phyloP scores from a whole-genome alignment of 345 rosid genomes.

The Eucalyptus pauciflora region DNA sequence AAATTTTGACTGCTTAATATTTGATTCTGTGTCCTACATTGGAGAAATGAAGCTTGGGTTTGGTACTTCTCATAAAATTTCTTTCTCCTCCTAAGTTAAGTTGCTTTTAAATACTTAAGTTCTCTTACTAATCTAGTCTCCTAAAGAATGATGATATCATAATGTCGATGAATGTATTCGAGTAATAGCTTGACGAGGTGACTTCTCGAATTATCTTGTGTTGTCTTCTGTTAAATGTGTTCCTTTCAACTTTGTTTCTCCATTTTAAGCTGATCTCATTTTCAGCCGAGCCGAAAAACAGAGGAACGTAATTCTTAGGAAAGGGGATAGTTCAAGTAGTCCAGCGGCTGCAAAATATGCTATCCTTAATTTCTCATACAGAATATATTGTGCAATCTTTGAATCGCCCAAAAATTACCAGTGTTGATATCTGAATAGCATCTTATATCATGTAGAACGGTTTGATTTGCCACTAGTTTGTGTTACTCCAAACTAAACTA shows the following conservation, averaged over 20 bases:
- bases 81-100: background rate
- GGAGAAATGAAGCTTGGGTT: background rate
- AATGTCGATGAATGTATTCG: background rate
- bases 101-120: background rate
- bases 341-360: background rate
- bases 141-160: background rate
- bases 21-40: background rate
- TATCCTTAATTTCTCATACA: background rate
- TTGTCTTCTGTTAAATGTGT: background rate
- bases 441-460: background rate
- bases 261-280: background rate
- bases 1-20: constrained; percentile 2
- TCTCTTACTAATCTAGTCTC: background rate
- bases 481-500: too few species aligned
- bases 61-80: background rate
- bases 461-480: background rate
- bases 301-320: background rate
- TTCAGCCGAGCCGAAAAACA: background rate
- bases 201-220: background rate
- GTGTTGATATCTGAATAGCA: background rate
- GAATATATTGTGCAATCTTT: background rate
- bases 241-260: background rate
- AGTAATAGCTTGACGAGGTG: background rate
- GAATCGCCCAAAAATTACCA: background rate
- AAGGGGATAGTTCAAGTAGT: background rate